Base-by-base conservation (phyloP, 2,329 filamentous ascomycete genomes). In the Calonectria hongkongensis region DNA sequence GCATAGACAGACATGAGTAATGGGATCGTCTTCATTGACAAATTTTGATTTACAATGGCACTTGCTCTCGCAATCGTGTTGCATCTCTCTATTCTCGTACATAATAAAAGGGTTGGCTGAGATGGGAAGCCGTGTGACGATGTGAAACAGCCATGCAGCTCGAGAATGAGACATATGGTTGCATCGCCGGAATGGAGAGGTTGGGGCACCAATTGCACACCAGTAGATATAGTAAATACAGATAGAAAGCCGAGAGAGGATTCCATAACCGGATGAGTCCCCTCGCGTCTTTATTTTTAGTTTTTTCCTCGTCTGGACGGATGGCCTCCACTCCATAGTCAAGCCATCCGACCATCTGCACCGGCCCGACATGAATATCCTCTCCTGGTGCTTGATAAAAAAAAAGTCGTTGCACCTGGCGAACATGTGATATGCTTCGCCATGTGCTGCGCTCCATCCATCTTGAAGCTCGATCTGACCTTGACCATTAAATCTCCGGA, bases 301-400 rank as follows among this genome's bases (percentile, higher is more conserved):
- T 25, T 28, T 66, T 74, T 68, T 56, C 41, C 56, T 21, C 63
- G 10, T 54, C 50, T 60, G 60, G 66, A 51, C 70, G 60, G 48
- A 70, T 47, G 62, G 63, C 62, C 47, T 36, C 39, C 33, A 28
- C 54, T 41, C 54, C 36, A 39, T 60, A 21, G 25, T 41, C 54
- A 39, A 18, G 39, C 21, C 39, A 12, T 18, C 54, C 25, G 33
- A 60, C 39, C 25, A 28, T 18, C 27, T 6, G 33, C 36, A 39
- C 25, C 25, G 18, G 39, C 48, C 62, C 64, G 50, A 39, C 70
- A 68, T 41, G 63, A 68, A 51, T 50, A 68, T 72, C 64, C 71
- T 47, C 51, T 27, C 36, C 54, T 27, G n/a, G 33, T 74, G 68
- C 60, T 78, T 72, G 68, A 77, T 75, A 73, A 75, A 48, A 73